Conservation (phyloP, 306 rosid species). For the Lablab purpureus region DNA sequence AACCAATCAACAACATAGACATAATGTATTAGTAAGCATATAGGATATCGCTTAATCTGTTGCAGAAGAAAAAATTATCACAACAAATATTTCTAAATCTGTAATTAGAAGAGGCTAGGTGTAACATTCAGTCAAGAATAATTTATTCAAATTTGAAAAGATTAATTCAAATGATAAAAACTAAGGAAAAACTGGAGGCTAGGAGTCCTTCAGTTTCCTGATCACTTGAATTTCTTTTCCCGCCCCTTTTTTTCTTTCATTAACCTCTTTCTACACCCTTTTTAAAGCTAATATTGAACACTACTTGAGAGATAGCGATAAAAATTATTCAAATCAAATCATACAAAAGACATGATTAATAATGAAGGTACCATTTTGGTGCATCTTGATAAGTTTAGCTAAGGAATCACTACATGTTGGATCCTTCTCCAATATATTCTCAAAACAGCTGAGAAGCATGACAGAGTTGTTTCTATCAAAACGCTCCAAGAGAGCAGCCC, state of each 20-base stretch:
- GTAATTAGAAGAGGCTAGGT: not conserved
- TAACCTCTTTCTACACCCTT: not conserved
- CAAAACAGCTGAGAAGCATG: conserved; percentile 56
- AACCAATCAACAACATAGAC: conserved; percentile 29
- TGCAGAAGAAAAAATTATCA: not conserved
- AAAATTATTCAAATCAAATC: conserved; percentile 17
- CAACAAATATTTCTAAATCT: not conserved
- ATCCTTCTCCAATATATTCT: conserved; percentile 76
- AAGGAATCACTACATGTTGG: conserved; percentile 72
- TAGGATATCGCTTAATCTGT: not conserved
- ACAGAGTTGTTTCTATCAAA: conserved; percentile 58
- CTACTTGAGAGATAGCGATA: not conserved
- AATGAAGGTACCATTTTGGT: conserved; percentile 68
- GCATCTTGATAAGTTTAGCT: conserved; percentile 73
- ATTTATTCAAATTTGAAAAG: conserved; percentile 3
- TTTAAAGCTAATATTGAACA: not conserved
- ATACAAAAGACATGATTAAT: conserved; percentile 22
- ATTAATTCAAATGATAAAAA: conserved; percentile 6
- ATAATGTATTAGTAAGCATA: conserved; percentile 17
- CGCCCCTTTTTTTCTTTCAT: not conserved
- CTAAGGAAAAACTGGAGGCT: not conserved
- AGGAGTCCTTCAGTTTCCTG: conserved; percentile 1
- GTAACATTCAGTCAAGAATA: not conserved
- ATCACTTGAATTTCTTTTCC: not conserved
- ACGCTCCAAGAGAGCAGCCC: conserved; percentile 64